A percentile compares a stretch with the other conserved stretches of the same genome.
phyloP scores from a whole-genome alignment of 352 stramenopile species.

The Lagenidium sp. region DNA sequence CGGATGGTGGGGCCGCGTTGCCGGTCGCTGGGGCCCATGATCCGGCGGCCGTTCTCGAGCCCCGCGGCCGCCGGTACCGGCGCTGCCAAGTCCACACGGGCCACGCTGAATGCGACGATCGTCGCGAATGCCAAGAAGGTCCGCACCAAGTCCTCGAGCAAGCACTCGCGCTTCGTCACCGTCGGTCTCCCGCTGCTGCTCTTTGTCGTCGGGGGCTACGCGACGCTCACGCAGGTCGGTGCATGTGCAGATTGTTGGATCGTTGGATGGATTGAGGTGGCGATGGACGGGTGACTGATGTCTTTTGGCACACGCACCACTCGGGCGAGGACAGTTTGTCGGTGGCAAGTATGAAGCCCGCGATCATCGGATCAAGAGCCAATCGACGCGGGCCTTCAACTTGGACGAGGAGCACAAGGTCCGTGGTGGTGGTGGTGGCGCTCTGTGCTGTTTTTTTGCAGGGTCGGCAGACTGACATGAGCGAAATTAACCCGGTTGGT shows the following conservation, averaged over 20 bases:
- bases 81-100: too few relatives aligned
- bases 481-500: background rate
- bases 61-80: too few relatives aligned
- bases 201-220: slow-evolving; percentile 74
- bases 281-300: too few relatives aligned
- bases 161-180: slow-evolving; percentile 48
- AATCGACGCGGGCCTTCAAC: slow-evolving; percentile 73
- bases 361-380: slow-evolving; percentile 77
- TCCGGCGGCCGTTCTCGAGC: too few relatives aligned
- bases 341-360: slow-evolving; percentile 74
- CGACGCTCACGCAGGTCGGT: slow-evolving; percentile 60
- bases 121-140: background rate
- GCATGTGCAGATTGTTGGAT: background rate
- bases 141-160: slow-evolving; percentile 10
- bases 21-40: too few relatives aligned
- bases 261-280: background rate
- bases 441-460: too few relatives aligned
- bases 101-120: too few relatives aligned
- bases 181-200: slow-evolving; percentile 72
- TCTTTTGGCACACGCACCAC: too few relatives aligned
- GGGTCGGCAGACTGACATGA: too few relatives aligned
- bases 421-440: too few relatives aligned
- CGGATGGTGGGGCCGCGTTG: slow-evolving; percentile 1
- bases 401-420: slow-evolving; percentile 85
- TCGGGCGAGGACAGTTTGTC: slow-evolving; percentile 40